These are phyloP conservation scores for Lithospermum erythrorhizon DNA, from an alignment of 257 asterid species.

Conservation along the genomic window DNA sequence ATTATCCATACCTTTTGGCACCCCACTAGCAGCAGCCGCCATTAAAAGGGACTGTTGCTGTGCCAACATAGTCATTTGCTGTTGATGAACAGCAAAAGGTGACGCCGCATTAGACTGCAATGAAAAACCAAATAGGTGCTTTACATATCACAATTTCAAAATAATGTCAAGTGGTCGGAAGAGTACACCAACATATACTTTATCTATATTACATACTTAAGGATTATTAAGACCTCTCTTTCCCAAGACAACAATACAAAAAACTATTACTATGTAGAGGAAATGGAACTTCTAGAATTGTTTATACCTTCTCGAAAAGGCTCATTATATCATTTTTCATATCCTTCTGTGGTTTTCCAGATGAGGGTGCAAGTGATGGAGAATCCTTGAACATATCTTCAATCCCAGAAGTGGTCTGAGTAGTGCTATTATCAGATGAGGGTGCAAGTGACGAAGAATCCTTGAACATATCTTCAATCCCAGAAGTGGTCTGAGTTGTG, in stretches of 20 bases:
- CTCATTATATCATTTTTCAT: constrained; percentile 86
- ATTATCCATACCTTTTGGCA: constrained; percentile 36
- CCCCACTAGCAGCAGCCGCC: constrained; percentile 61
- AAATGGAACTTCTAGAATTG: constrained; percentile 9
- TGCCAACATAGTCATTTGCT: constrained; percentile 80
- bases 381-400: constrained; percentile 75
- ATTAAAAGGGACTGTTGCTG: constrained; percentile 70
- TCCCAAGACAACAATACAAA: neutral
- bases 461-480: constrained; percentile 71
- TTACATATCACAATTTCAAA: neutral
- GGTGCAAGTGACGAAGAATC: constrained; percentile 57
- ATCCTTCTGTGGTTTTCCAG: constrained; percentile 59
- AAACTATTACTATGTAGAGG: neutral
- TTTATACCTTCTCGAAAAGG: constrained; percentile 86
- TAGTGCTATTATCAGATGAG: constrained; percentile 33
- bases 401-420: constrained; percentile 46
- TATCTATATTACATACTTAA: neutral
- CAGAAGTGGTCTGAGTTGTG: constrained; percentile 43
- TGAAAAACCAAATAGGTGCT: neutral
- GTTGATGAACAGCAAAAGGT: constrained; percentile 65
- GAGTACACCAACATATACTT: neutral
- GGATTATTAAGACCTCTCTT: neutral
- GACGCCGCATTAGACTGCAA: constrained; percentile 63
- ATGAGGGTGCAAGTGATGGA: constrained; percentile 41
- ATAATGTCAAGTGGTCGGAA: neutral